Evolutionary conservation across 202 grass and related monocot species (phyloP), one percentile per base, ranked within the genome.

Genomic region (Elaeis oleifera): DNA sequence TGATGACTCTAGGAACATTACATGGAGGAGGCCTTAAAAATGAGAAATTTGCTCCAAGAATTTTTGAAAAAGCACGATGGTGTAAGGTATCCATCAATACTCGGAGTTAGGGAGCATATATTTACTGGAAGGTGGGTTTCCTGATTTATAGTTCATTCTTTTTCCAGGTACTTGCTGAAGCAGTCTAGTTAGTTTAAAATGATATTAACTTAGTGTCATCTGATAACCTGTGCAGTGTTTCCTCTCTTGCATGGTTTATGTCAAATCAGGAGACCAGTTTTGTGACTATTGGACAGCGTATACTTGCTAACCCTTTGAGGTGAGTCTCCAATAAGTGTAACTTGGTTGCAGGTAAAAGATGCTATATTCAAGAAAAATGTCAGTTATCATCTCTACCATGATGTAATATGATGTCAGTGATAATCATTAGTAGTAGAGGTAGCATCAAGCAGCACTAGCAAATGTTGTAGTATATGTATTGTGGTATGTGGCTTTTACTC

Each of bases 171-270:
- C 14, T 63, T 28, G 64, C 7, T 23, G 18, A 44, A 3, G 8
- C 2, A 44, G 8, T 44, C 1, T 2, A 13, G 2, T 44, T 13
- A 44, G 36, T 13, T 44, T 44, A 44, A 44, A 44, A 44, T 13
- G 36, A 44, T 44, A 44, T 44, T 44, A 44, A 44, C 16, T 51
- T 16, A 69, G 4, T 59, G 49, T 29, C 22, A 61, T 51, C 61
- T 64, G 39, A 50, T 25, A 50, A 5, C 18, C 25, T 64, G 39
- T 64, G 48, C 70, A 97, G 88, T 81, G 92, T 97, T 79, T 97
- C 92, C 75, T 97, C 92, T 71, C 92, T 97, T 79, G 92, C 92
- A 50, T 97, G 92, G 92, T 97, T 97, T 73, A 97, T 97, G 92
- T 97, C 92, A 77, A 97, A 97, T 63, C 92, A 97, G 74, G 92